Evolutionary conservation across 1,284 basidiomycete species (phyloP).

Genomic region (Boletus albobrunnescens): DNA sequence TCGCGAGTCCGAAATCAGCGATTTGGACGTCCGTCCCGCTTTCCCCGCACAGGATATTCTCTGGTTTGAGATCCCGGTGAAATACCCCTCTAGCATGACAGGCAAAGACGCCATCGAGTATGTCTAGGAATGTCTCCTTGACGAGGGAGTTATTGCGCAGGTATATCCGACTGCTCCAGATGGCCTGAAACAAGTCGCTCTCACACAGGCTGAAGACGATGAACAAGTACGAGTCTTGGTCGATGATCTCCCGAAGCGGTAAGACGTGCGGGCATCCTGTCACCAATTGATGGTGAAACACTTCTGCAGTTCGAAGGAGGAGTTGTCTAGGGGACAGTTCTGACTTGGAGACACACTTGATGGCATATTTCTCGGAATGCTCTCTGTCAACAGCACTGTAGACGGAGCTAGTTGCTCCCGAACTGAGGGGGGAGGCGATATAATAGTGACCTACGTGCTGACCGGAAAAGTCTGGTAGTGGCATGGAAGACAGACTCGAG

Average conservation of each 20-base stretch:
- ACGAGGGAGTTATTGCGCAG: slow-evolving; percentile 53
- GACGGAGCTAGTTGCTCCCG: slow-evolving; percentile 79
- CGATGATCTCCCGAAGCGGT: slow-evolving; percentile 52
- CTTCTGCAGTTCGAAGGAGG: slow-evolving; percentile 56
- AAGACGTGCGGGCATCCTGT: slow-evolving; percentile 54
- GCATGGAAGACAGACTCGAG: slow-evolving; percentile 1
- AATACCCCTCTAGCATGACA: slow-evolving; percentile 69
- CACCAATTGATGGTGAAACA: slow-evolving; percentile 53
- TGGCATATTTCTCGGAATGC: slow-evolving; percentile 43
- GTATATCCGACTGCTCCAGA: slow-evolving; percentile 45
- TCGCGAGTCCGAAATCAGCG: slow-evolving; percentile 85
- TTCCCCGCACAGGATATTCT: slow-evolving; percentile 75
- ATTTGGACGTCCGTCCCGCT: slow-evolving; percentile 60
- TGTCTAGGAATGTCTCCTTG: slow-evolving; percentile 63
- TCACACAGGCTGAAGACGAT: slow-evolving; percentile 59
- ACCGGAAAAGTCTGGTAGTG: slow-evolving; percentile 44
- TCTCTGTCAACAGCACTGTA: slow-evolving; percentile 62
- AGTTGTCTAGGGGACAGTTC: slow-evolving; percentile 49
- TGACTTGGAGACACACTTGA: slow-evolving; percentile 65
- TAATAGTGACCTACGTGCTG: slow-evolving; percentile 53
- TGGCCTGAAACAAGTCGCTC: slow-evolving; percentile 55
- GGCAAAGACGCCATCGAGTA: slow-evolving; percentile 76
- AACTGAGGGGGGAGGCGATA: slow-evolving; percentile 64
- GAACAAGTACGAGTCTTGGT: slow-evolving; percentile 51
- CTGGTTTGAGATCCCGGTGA: slow-evolving; percentile 88